Base-by-base conservation (phyloP, 768 basidiomycete genomes). In the Dendrothele bispora region DNA sequence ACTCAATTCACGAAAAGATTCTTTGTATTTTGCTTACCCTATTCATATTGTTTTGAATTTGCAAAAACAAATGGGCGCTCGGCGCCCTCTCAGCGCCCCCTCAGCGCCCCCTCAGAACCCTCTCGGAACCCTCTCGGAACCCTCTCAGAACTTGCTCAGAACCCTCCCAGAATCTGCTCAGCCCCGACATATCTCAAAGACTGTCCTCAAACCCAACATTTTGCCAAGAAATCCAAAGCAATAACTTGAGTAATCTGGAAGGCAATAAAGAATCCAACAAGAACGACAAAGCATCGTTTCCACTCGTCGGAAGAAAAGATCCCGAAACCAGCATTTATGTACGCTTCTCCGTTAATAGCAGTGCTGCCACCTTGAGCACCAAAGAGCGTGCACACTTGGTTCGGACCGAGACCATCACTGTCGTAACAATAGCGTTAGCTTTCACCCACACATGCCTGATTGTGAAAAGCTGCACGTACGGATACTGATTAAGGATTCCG, bases 341-440 rank as follows among this genome's bases (percentile, higher is more conserved):
- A 97, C 18, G 63, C 57, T 7, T 66, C 62, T 3, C 91, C 91
- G 8, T 66, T 53, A 48, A 92, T 80, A 25, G 68, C 42, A 45
- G 69, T 69, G 26, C 72, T 75, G 1, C 90, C 90, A 0, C 75
- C 64, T 3, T 61, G 55, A 1, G 87, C 68, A n/a, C 91, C 90
- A 47, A 77, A 78, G 18, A 92, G 66, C 0, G 88, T 88, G 64
- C 91, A 93, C 8, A 78, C 80, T 68, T 93, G 91, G 55, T 91
- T 86, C 2, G 77, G 68, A 36, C 83, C 77, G 52, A 87, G 60
- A 49, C 60, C 52, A 39, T 71, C 63, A 55, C 86, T 80, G 49
- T 21, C 35, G 59, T 61, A 52, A 61, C 65, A n/a, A 61, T 44
- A 49, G 57, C 56, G 36, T 68, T 46, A 22, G 47, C 20, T 15